Conservation (phyloP, 73 alveolate species). For the Durusdinium trenchii region DNA sequence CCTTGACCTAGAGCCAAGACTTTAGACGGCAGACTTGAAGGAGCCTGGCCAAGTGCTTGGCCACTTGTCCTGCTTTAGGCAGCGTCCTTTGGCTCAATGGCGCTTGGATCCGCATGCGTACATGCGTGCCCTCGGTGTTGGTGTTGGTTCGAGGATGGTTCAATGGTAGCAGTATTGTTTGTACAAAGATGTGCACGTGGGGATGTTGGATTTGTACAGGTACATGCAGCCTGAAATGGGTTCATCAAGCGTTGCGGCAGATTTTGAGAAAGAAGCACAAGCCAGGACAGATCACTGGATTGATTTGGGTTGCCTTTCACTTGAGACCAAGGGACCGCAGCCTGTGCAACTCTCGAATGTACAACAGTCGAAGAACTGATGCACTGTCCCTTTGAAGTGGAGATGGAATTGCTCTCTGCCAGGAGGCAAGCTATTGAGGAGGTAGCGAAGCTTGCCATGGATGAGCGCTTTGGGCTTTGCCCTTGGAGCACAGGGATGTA, state of each 20-base stretch:
- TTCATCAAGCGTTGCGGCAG: conserved; percentile 41
- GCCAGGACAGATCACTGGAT: conserved; percentile 40
- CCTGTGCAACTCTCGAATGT: not conserved
- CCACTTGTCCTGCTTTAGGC: not conserved
- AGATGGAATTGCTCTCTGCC: not conserved
- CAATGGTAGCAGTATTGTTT: not conserved
- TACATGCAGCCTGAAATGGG: conserved; percentile 95
- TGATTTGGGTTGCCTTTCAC: not conserved
- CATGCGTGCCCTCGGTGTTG: conserved; percentile 1
- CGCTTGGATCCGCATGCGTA: conserved; percentile 68
- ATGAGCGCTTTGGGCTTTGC: conserved; percentile 55
- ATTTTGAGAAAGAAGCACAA: conserved; percentile 73
- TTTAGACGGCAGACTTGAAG: not conserved
- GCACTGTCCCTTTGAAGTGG: not conserved
- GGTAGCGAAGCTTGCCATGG: conserved; percentile 84
- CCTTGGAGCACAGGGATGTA: too few species aligned
- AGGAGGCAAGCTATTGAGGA: conserved; percentile 91
- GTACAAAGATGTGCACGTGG: not conserved
- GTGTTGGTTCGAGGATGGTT: not conserved
- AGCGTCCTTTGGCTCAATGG: conserved; percentile 92
- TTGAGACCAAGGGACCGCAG: not conserved
- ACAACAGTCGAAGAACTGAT: not conserved
- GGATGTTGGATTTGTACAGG: not conserved
- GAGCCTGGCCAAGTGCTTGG: not conserved
- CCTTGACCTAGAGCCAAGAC: not conserved